These are phyloP conservation scores for Cyclotella kingstonii DNA, from an alignment of 108 stramenopile species.

Conservation along the genomic window DNA sequence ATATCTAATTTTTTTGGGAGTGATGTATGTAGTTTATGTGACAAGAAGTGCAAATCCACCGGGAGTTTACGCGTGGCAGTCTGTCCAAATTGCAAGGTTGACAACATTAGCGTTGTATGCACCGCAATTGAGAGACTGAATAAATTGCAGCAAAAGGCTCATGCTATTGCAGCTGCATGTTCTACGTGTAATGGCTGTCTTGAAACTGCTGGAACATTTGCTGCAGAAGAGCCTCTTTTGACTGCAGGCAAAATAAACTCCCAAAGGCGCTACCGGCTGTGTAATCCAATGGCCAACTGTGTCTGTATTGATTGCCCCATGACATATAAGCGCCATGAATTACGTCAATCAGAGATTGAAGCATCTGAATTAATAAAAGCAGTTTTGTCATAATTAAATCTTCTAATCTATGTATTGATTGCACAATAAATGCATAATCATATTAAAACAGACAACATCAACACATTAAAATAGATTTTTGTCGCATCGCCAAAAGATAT, in stretches of 20 bases:
- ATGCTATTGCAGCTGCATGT: conserved; percentile 60
- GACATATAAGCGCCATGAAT: conserved; percentile 67
- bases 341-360: conserved; percentile 73
- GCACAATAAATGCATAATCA: too few species aligned
- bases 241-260: conserved; percentile 19
- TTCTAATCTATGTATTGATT: background rate
- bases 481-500: too few species aligned
- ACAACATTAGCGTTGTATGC: conserved; percentile 42
- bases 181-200: conserved; percentile 67
- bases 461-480: too few species aligned
- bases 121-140: conserved; percentile 54
- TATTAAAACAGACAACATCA: too few species aligned
- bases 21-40: conserved; percentile 75
- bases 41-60: conserved; percentile 61
- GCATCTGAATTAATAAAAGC: conserved; percentile 53
- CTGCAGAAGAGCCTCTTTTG: conserved; percentile 16
- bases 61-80: conserved; percentile 68
- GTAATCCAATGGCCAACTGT: conserved; percentile 76
- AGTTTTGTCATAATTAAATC: background rate
- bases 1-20: conserved; percentile 82
- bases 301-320: conserved; percentile 85
- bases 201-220: conserved; percentile 70
- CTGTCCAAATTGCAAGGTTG: conserved; percentile 56
- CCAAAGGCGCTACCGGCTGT: conserved; percentile 25
- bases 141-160: conserved; percentile 49